These are phyloP conservation scores for Nakataea oryzae DNA, from an alignment of 2,329 filamentous ascomycete species.

Conservation along the genomic window DNA sequence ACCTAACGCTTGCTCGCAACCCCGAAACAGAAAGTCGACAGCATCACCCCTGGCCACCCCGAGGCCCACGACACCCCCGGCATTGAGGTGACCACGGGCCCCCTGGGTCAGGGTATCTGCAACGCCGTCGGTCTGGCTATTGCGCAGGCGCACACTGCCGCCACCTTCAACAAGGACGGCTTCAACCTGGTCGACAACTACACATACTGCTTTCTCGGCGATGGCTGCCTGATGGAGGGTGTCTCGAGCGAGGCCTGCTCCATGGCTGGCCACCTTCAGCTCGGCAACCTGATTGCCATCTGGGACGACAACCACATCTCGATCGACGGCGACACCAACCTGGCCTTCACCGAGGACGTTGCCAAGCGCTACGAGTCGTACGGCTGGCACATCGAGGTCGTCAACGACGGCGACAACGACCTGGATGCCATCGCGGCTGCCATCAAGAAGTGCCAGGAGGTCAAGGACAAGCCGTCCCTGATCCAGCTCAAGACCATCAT, in stretches of 20 bases:
- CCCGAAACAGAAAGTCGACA: conserved; percentile 35
- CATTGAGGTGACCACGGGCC: conserved; percentile 95
- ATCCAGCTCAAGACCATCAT: conserved; percentile 98
- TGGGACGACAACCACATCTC: conserved; percentile 99
- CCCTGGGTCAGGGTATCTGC: conserved; percentile 92
- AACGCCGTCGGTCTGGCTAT: conserved; percentile 98
- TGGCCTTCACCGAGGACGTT: conserved; percentile 95
- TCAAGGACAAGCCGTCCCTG: conserved; percentile 92
- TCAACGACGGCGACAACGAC: conserved; percentile 82
- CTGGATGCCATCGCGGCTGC: conserved; percentile 80
- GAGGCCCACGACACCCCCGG: conserved; percentile 95
- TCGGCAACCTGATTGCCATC: conserved; percentile 93
- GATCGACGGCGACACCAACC: conserved; percentile 89
- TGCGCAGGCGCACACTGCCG: conserved; percentile 84
- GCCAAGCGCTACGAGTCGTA: conserved; percentile 91
- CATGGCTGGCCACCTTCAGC: conserved; percentile 88
- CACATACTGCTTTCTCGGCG: conserved; percentile 94
- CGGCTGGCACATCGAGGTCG: conserved; percentile 84
- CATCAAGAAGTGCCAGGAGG: conserved; percentile 71
- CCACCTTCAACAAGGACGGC: conserved; percentile 91
- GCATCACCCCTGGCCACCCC: conserved; percentile 90
- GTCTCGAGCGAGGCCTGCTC: conserved; percentile 88
- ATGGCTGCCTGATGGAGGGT: conserved; percentile 98
- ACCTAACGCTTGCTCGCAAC: neutral
- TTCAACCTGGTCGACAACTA: conserved; percentile 91